Conservation (phyloP, 2,329 filamentous ascomycete species). For the Zymoseptoria crescenta region DNA sequence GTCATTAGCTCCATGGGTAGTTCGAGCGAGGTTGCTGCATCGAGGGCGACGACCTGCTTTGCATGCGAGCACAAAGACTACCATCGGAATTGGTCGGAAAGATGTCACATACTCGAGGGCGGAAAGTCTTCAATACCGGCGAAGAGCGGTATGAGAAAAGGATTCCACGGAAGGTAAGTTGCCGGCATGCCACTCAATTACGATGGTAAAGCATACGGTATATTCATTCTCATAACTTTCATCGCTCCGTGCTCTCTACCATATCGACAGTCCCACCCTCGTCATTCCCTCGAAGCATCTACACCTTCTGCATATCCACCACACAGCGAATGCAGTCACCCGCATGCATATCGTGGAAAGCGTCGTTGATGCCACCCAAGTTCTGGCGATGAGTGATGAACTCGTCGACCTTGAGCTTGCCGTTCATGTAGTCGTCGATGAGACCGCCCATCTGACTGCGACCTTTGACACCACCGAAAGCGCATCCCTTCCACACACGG, state of each 20-base stretch:
- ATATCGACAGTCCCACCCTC: too few relatives aligned
- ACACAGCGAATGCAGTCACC: conserved; percentile 97
- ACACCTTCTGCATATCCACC: conserved; percentile 52
- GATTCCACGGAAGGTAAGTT: background rate
- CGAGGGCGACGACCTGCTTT: too few relatives aligned
- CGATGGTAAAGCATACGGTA: background rate
- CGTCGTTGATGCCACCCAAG: conserved; percentile 75
- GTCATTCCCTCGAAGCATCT: background rate
- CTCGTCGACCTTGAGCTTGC: conserved; percentile 94
- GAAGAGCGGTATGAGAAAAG: background rate
- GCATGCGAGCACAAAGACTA: background rate
- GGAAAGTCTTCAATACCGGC: too few relatives aligned
- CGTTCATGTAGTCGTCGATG: conserved; percentile 80
- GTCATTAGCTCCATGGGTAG: background rate
- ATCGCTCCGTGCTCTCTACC: background rate
- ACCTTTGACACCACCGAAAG: conserved; percentile 97
- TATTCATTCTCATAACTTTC: background rate
- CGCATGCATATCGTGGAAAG: conserved; percentile 88
- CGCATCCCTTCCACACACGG: conserved; percentile 94
- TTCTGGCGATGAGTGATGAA: conserved; percentile 96
- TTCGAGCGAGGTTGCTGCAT: too few relatives aligned
- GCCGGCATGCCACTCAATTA: background rate
- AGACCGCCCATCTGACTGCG: conserved; percentile 83
- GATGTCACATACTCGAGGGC: background rate
- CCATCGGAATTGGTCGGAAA: background rate